Conservation (phyloP, 805 yeast species). For the Schizosaccharomyces osmophilus region DNA sequence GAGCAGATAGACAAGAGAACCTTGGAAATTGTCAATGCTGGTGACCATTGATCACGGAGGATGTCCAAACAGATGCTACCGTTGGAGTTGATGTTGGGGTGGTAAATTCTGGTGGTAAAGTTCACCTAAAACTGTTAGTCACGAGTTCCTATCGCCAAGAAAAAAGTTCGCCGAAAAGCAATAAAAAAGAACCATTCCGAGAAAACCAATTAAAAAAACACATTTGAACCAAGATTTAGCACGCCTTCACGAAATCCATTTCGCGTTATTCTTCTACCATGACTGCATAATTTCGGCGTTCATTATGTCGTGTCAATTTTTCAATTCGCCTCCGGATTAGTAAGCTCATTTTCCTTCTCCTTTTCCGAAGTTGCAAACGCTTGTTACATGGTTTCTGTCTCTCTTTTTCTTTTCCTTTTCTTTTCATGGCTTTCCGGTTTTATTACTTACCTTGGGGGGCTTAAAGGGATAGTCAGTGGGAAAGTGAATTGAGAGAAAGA, state of each 20-base stretch:
- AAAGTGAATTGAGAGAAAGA: conserved; percentile 86
- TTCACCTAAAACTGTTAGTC: conserved; percentile 20
- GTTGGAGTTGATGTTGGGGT: conserved; percentile 85
- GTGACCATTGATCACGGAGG: conserved; percentile 96
- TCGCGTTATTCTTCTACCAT: too few species aligned
- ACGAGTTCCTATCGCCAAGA: not conserved
- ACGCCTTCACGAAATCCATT: too few species aligned
- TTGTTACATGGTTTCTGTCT: too few species aligned
- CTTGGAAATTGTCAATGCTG: conserved; percentile 88
- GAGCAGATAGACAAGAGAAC: conserved; percentile 87
- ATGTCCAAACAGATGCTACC: conserved; percentile 94
- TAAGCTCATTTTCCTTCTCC: too few species aligned
- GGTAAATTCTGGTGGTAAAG: conserved; percentile 88
- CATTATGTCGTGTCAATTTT: too few species aligned
- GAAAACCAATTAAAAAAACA: not conserved
- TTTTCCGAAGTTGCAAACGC: too few species aligned
- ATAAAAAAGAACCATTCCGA: too few species aligned
- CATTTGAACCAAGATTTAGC: not conserved
- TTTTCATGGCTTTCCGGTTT: conserved; percentile 3
- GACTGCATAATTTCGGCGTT: too few species aligned
- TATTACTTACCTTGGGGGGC: conserved; percentile 46
- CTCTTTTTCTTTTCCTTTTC: too few species aligned
- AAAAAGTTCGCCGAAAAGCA: not conserved
- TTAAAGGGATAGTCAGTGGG: conserved; percentile 98
- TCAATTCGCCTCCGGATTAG: too few species aligned